Percentiles rank a stretch among this genome's conserved stretches.
Conservation (phyloP, 805 yeast genomes). For the Teunomyces panamensis region DNA sequence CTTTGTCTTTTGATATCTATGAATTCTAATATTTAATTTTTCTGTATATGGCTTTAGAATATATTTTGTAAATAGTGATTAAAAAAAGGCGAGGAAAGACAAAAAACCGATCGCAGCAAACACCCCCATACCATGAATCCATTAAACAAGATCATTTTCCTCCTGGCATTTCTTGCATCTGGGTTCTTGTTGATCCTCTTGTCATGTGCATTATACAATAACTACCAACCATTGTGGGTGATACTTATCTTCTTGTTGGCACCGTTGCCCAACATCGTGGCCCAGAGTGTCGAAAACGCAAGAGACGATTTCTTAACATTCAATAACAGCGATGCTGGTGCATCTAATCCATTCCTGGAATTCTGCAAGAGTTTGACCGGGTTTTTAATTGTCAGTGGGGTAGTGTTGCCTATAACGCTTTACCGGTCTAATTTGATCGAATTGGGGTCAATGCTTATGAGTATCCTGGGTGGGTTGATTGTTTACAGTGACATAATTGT, state of each 20-base stretch:
- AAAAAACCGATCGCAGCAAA: neutral
- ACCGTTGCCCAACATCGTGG: constrained; percentile 43
- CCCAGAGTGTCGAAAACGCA: constrained; percentile 33
- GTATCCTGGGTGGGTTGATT: constrained; percentile 42
- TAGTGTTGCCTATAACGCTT: constrained; percentile 40
- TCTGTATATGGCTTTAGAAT: neutral
- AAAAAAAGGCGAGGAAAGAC: neutral
- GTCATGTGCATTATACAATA: constrained; percentile 44
- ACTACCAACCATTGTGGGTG: constrained; percentile 43
- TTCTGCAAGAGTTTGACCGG: constrained; percentile 39
- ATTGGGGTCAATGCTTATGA: constrained; percentile 41
- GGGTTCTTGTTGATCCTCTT: constrained; percentile 43
- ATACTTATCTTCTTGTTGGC: constrained; percentile 42
- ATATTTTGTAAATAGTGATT: neutral
- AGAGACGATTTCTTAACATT: constrained; percentile 45
- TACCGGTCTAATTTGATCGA: constrained; percentile 37
- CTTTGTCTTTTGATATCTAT: too few species aligned
- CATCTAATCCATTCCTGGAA: constrained; percentile 38
- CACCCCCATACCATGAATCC: constrained; percentile 33
- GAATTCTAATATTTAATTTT: neutral
- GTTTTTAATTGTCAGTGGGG: constrained; percentile 41
- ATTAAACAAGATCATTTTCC: constrained; percentile 44
- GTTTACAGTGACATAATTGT: constrained; percentile 44
- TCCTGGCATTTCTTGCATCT: constrained; percentile 44
- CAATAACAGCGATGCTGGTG: constrained; percentile 37